A percentile compares a stretch with the other conserved stretches of the same genome.
Conservation (phyloP, 2,329 filamentous ascomycete species). For the Monosporascus sp. region DNA sequence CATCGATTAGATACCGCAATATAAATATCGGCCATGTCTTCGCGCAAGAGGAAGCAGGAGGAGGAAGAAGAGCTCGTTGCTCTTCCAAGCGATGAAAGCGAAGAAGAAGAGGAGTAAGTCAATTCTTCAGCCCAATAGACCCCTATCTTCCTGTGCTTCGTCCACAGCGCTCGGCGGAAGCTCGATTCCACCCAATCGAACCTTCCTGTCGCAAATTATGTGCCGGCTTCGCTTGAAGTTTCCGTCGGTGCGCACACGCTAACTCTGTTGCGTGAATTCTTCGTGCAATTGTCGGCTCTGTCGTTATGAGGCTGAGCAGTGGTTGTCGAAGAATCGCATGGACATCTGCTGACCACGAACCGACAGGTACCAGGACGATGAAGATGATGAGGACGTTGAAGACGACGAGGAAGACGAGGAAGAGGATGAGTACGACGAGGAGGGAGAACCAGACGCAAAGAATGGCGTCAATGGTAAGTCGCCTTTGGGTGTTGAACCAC, state of each 20-base stretch:
- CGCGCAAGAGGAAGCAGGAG: conserved; percentile 30
- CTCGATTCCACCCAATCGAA: not conserved
- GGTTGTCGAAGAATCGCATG: not conserved
- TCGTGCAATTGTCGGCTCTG: not conserved
- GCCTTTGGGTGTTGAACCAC: not conserved
- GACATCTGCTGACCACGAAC: conserved; percentile 9
- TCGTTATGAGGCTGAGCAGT: not conserved
- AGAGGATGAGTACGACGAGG: conserved; percentile 26
- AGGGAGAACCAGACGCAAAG: conserved; percentile 22
- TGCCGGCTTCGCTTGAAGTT: conserved; percentile 11
- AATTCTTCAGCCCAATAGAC: not conserved
- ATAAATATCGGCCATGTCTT: conserved; percentile 19
- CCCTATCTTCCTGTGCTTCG: not conserved
- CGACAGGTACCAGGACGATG: conserved; percentile 27
- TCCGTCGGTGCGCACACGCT: conserved; percentile 4
- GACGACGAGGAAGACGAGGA: conserved; percentile 28
- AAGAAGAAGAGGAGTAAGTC: conserved; percentile 32
- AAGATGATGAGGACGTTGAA: conserved; percentile 26
- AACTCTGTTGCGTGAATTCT: conserved; percentile 2
- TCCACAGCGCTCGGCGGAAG: conserved; percentile 1
- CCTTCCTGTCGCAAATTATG: conserved; percentile 11
- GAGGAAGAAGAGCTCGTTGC: conserved; percentile 31
- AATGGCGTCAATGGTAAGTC: conserved; percentile 28
- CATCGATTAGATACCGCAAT: conserved; percentile 1
- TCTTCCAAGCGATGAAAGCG: conserved; percentile 30